These are phyloP conservation scores for Acer negundo DNA, from an alignment of 345 rosid species.

Conservation along the genomic window DNA sequence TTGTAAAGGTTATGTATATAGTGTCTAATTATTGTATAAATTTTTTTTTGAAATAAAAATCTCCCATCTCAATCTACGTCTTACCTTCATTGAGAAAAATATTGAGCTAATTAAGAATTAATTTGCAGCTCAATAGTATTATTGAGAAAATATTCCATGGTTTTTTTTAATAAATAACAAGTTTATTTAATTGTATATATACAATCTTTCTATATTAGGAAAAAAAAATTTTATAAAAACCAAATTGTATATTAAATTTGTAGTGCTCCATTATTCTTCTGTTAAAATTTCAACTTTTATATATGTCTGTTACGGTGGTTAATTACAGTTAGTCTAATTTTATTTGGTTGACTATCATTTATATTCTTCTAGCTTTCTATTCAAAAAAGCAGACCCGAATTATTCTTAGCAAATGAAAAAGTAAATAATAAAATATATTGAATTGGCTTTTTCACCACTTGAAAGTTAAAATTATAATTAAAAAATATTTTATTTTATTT, in stretches of 20 bases:
- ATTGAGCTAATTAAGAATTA: background rate
- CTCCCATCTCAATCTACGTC: background rate
- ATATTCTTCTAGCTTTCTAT: slow-evolving; percentile 3
- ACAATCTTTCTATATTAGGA: background rate
- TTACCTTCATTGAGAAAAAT: background rate
- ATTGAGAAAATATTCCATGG: background rate
- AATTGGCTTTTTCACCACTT: slow-evolving; percentile 13
- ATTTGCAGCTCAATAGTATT: background rate
- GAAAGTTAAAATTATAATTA: background rate
- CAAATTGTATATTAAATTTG: background rate
- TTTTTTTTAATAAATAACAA: too few species aligned
- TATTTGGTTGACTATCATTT: slow-evolving; percentile 17
- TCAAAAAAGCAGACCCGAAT: slow-evolving; percentile 1
- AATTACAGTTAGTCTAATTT: slow-evolving; percentile 29
- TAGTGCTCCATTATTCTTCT: background rate
- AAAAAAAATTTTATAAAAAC: background rate
- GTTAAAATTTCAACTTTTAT: slow-evolving; percentile 1
- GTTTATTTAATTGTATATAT: background rate
- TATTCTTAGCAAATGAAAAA: slow-evolving; percentile 4
- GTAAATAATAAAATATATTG: slow-evolving; percentile 6
- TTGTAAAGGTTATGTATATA: too few species aligned
- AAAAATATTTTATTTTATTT: background rate
- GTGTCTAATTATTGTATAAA: too few species aligned
- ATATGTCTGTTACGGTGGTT: slow-evolving; percentile 31
- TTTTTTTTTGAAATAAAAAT: too few species aligned